Evolutionary conservation across 1,284 basidiomycete genomes (phyloP).

Genomic region (Rhodofomes roseus): DNA sequence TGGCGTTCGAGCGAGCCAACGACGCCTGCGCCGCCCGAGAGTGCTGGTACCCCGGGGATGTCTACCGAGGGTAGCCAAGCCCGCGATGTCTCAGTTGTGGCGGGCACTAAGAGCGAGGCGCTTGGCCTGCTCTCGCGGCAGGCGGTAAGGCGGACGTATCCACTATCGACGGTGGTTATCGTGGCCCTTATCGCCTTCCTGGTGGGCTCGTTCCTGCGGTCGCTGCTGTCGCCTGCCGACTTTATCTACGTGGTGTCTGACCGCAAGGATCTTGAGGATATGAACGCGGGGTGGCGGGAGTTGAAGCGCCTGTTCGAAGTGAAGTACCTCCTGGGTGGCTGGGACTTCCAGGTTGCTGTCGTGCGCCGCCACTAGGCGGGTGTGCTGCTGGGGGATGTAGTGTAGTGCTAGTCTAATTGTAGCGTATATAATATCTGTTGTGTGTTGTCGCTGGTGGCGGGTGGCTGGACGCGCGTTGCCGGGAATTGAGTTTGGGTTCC

Average conservation of each 20-base stretch:
- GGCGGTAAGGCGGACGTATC: slow-evolving; percentile 27
- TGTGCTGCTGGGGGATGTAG: background rate
- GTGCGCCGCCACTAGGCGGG: slow-evolving; percentile 57
- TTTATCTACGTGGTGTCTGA: slow-evolving; percentile 79
- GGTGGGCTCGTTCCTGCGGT: slow-evolving; percentile 85
- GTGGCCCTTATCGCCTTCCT: slow-evolving; percentile 87
- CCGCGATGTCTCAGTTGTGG: slow-evolving; percentile 4
- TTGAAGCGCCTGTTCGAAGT: slow-evolving; percentile 76
- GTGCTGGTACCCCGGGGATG: background rate
- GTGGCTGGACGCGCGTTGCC: slow-evolving; percentile 12
- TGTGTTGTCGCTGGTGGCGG: background rate
- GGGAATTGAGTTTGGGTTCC: slow-evolving; percentile 26
- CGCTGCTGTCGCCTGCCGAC: slow-evolving; percentile 85
- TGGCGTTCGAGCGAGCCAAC: slow-evolving; percentile 19
- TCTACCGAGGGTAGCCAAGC: slow-evolving; percentile 4
- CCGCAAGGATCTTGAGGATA: slow-evolving; percentile 46
- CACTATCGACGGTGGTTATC: slow-evolving; percentile 67
- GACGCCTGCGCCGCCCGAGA: slow-evolving; percentile 11
- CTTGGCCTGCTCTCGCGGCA: slow-evolving; percentile 10
- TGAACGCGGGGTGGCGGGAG: slow-evolving; percentile 71
- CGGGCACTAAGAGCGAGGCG: slow-evolving; percentile 6
- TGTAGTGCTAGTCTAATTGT: slow-evolving; percentile 9
- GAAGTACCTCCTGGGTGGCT: slow-evolving; percentile 73
- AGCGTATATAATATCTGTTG: background rate
- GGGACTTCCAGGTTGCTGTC: slow-evolving; percentile 80